phyloP scores from a whole-genome alignment of 495 filamentous ascomycete species.

The Aspergillus sparsus region DNA sequence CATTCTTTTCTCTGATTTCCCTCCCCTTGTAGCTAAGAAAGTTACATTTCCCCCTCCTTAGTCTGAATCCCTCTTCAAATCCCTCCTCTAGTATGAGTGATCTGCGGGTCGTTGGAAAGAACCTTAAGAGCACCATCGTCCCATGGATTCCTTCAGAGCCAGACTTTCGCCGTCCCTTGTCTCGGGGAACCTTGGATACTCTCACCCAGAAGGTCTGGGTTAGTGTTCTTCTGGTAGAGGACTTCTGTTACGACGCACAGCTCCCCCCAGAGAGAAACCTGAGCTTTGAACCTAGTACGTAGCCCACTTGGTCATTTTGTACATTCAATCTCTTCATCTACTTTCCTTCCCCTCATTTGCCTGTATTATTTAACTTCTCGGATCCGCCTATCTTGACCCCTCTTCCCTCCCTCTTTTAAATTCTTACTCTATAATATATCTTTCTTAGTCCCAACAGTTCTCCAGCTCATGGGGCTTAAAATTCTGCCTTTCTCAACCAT shows the following conservation, averaged over 20 bases:
- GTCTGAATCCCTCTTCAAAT: not conserved
- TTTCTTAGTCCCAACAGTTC: not conserved
- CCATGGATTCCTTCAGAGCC: constrained; percentile 15
- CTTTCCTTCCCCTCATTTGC: not conserved
- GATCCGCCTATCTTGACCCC: not conserved
- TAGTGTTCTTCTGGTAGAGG: not conserved
- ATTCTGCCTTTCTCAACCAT: no score
- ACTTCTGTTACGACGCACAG: constrained; percentile 5
- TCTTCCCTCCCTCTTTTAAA: not conserved
- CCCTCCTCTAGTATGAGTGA: not conserved
- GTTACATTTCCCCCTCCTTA: not conserved
- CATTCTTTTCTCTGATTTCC: not conserved
- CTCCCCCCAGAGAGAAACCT: not conserved
- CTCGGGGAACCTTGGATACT: constrained; percentile 10
- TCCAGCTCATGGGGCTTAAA: no score
- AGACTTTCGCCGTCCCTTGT: constrained; percentile 20
- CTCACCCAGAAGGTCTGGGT: constrained; percentile 5
- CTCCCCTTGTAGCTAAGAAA: not conserved
- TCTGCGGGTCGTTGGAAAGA: constrained; percentile 7
- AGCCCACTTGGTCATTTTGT: not conserved
- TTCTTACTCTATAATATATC: not conserved
- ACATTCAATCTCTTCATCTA: not conserved
- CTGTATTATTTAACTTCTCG: constrained; percentile 6
- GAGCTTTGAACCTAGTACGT: not conserved
- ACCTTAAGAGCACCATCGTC: not conserved